phyloP scores from a whole-genome alignment of 495 filamentous ascomycete genomes.

The Neurospora tetrasperma region DNA sequence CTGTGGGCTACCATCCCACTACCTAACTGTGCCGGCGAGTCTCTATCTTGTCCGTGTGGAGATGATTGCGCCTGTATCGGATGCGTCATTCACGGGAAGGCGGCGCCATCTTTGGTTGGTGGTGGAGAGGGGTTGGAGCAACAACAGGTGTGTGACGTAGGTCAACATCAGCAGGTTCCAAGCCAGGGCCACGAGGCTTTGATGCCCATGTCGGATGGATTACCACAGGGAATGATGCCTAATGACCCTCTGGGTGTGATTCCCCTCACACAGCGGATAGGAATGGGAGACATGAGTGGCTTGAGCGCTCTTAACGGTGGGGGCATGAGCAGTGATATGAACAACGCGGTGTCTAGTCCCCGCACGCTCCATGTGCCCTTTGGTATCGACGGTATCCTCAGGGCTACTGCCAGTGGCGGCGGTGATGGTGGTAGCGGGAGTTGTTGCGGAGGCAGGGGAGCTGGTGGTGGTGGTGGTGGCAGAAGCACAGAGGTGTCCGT shows the following conservation, averaged over 20 bases:
- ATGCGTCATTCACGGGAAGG: constrained; percentile 21
- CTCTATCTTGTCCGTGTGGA: constrained; percentile 38
- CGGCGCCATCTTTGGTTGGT: background rate
- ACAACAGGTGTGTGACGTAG: background rate
- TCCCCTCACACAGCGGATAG: background rate
- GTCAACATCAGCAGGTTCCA: background rate
- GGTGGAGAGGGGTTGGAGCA: background rate
- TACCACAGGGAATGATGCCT: background rate
- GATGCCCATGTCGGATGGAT: background rate
- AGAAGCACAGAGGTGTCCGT: background rate
- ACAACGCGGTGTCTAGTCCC: background rate
- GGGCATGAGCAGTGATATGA: background rate
- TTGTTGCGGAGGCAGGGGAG: background rate
- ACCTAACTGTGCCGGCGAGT: constrained; percentile 26
- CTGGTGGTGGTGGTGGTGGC: background rate
- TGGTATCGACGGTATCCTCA: background rate
- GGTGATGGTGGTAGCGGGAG: background rate
- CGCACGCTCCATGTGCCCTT: background rate
- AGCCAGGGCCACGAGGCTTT: background rate
- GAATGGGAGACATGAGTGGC: background rate
- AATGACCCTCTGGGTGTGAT: background rate
- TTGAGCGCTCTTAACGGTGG: background rate
- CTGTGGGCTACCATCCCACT: constrained; percentile 41
- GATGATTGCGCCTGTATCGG: constrained; percentile 43
- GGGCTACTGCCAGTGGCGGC: background rate